Conservation (phyloP, 73 alveolate genomes). For the Halteria grandinella region DNA sequence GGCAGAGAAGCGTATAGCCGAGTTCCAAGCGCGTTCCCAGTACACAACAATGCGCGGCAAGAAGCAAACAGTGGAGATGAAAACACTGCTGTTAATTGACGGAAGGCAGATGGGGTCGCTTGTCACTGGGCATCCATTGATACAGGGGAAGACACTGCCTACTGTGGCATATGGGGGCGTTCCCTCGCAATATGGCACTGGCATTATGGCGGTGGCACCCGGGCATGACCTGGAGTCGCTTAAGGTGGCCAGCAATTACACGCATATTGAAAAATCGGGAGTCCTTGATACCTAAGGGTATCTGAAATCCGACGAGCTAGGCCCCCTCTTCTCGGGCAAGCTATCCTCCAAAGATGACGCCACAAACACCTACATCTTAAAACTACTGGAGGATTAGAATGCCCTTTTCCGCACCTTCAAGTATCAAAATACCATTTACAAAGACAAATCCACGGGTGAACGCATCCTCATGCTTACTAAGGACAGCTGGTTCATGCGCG, state of each 20-base stretch:
- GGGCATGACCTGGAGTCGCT: conserved; percentile 44
- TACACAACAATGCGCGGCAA: too few relatives aligned
- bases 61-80: too few relatives aligned
- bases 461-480: conserved; percentile 44
- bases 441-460: conserved; percentile 39
- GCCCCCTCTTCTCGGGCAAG: neutral
- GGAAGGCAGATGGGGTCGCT: too few relatives aligned
- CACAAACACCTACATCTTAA: neutral
- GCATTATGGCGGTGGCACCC: conserved; percentile 54
- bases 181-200: conserved; percentile 69
- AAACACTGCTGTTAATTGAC: too few relatives aligned
- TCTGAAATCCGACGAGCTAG: conserved; percentile 20
- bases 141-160: too few relatives aligned
- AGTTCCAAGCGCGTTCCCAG: conserved; percentile 36
- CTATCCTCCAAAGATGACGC: neutral
- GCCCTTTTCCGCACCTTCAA: neutral
- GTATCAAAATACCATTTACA: neutral
- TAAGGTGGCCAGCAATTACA: conserved; percentile 8
- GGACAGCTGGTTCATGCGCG: conserved; percentile 60
- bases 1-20: conserved; percentile 57
- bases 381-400: neutral
- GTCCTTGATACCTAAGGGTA: conserved; percentile 39
- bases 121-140: too few relatives aligned
- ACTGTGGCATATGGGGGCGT: too few relatives aligned
- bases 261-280: too few relatives aligned